Base-by-base conservation (phyloP, 73 alveolate species). In the Paramecium sonneborni region DNA sequence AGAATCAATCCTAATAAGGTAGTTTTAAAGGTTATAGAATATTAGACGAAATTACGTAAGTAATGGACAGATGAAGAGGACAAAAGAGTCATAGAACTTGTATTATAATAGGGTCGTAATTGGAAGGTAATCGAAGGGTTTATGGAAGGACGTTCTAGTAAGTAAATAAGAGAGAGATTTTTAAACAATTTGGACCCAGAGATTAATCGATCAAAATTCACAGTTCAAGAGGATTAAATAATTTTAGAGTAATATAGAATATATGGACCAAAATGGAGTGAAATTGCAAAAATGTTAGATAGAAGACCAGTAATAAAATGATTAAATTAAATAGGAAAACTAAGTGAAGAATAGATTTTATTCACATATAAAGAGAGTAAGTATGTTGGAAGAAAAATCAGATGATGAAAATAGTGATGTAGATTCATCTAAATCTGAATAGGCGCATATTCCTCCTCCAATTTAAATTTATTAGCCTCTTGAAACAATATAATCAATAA, bases 241-340 rank as follows among this genome's bases (percentile, higher is more conserved):
- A 68, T 68, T 24, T 30, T 68, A n/a, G 28, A 68, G n/a, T 1
- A 68, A 20, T 68, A 68, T 68, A 24, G 48, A 30, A 68, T 68
- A 8, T 68, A 28, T 68, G 85, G 85, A 8, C 85, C 85, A 6
- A 68, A 68, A 24, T 68, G 85, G 85, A 68, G 85, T 68, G 85
- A 68, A 30, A 68, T 68, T 28, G 43, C 85, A 5, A 68, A 68
- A 12, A 68, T 24, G 41, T 14, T 68, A 28, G 85, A 68, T 1
- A 68, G 85, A 68, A 21, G 85, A 32, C 85, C 85, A n/a, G 85
- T 68, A 68, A 28, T 10, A 24, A n/a, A 6, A 6, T 57, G 0
- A 9, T 24, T 24, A 68, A 28, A 30, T 26, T 57, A 57, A 2
- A 23, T 30, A 69, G 85, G 85, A 69, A 34, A 69, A 69, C 21